Evolutionary conservation across 179 eudicot genomes (phyloP).

Genomic region (Silene coronaria): DNA sequence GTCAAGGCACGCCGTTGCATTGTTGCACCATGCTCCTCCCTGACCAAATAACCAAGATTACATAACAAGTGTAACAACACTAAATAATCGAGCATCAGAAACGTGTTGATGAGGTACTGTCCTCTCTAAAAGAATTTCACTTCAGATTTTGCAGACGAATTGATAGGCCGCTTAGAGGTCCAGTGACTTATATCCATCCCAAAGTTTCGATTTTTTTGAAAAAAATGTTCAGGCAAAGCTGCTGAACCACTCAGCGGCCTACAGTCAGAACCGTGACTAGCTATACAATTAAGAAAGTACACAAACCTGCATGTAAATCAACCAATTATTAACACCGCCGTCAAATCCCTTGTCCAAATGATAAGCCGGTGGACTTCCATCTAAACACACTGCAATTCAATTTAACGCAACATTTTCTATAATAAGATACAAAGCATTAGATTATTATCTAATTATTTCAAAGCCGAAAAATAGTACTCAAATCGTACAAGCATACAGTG

Average conservation of each 20-base stretch:
- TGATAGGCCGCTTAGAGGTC: no score
- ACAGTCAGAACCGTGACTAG: no score
- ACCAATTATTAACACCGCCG: slow-evolving; percentile 49
- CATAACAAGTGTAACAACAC: no score
- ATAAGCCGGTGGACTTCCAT: slow-evolving; percentile 72
- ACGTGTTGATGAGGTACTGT: no score
- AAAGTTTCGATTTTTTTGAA: not conserved
- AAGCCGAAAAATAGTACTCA: no score
- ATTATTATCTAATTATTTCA: no score
- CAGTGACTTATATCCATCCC: no score
- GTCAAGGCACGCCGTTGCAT: slow-evolving; percentile 28
- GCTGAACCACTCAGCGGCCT: not conserved
- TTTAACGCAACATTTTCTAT: not conserved
- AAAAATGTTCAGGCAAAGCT: not conserved
- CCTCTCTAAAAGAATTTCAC: no score
- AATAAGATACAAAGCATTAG: no score
- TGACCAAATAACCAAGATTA: slow-evolving; percentile 6
- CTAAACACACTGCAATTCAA: slow-evolving; percentile 39
- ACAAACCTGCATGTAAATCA: slow-evolving; percentile 43
- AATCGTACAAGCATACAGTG: no score
- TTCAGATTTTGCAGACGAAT: no score
- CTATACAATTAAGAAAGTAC: not conserved
- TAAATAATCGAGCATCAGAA: no score
- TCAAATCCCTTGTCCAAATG: slow-evolving; percentile 52
- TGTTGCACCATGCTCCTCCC: slow-evolving; percentile 55